phyloP scores from a whole-genome alignment of 768 basidiomycete species.

The Lentinula sp. region DNA sequence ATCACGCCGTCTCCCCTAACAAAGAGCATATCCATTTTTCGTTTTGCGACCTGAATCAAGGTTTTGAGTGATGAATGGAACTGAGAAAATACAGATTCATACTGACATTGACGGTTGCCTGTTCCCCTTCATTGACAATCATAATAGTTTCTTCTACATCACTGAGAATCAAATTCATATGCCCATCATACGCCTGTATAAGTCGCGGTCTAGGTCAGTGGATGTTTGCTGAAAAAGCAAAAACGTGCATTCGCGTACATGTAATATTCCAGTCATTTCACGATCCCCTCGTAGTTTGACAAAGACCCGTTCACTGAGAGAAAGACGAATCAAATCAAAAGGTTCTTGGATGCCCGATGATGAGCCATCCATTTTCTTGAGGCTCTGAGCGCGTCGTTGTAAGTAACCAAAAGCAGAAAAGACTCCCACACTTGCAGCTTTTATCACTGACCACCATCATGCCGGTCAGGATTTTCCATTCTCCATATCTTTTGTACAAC shows the following conservation, averaged over 20 bases:
- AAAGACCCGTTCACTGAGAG: conserved; percentile 95
- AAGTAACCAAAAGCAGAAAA: background rate
- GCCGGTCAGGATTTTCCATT: conserved; percentile 47
- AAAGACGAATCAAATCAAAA: conserved; percentile 94
- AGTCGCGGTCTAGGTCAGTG: conserved; percentile 5
- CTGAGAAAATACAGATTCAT: background rate
- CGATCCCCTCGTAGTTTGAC: conserved; percentile 96
- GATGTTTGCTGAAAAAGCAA: conserved; percentile 5
- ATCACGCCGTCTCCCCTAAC: conserved; percentile 97
- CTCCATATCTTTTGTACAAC: background rate
- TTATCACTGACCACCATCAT: conserved; percentile 32
- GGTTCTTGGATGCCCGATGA: conserved; percentile 86
- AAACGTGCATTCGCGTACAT: conserved; percentile 42
- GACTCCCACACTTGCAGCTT: conserved; percentile 6
- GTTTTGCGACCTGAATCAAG: conserved; percentile 68
- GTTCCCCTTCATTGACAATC: conserved; percentile 83
- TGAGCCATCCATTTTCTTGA: conserved; percentile 56
- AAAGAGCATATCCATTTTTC: conserved; percentile 97
- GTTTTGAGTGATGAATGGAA: background rate
- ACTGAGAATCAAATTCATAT: conserved; percentile 98
- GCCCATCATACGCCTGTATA: conserved; percentile 95
- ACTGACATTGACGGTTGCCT: conserved; percentile 61
- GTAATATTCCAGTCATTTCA: conserved; percentile 85
- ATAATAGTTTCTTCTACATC: conserved; percentile 98
- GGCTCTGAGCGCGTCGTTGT: conserved; percentile 9